phyloP scores from a whole-genome alignment of 768 basidiomycete genomes.

The Pulveroboletus sp. region DNA sequence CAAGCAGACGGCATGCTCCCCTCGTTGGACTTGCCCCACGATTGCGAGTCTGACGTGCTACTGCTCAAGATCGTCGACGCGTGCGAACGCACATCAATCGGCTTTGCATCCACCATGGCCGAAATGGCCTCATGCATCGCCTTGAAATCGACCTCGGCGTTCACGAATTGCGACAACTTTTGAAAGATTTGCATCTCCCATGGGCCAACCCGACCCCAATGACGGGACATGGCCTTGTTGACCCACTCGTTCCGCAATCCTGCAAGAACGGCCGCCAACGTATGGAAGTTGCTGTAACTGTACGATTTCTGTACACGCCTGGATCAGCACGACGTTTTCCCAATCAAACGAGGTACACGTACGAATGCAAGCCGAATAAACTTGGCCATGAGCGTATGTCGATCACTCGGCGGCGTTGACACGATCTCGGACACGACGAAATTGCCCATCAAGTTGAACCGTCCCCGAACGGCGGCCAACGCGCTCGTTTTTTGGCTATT shows the following conservation, averaged over 20 bases:
- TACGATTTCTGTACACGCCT: conserved; percentile 67
- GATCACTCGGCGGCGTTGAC: conserved; percentile 63
- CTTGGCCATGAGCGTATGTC: conserved; percentile 66
- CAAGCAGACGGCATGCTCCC: conserved; percentile 54
- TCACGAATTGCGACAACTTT: conserved; percentile 67
- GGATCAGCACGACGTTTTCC: background rate
- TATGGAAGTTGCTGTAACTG: conserved; percentile 70
- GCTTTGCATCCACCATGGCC: conserved; percentile 63
- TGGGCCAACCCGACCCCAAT: conserved; percentile 62
- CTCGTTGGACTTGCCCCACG: conserved; percentile 38
- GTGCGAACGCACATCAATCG: conserved; percentile 51
- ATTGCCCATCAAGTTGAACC: conserved; percentile 82
- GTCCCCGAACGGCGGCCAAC: conserved; percentile 68
- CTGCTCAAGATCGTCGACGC: conserved; percentile 52
- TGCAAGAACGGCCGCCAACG: conserved; percentile 75
- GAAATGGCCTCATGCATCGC: conserved; percentile 66
- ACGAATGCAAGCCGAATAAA: conserved; percentile 88
- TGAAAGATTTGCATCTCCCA: conserved; percentile 74
- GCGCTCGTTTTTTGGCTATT: conserved; percentile 64
- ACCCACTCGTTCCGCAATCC: conserved; percentile 74
- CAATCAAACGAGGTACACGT: conserved; percentile 22
- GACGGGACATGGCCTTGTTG: conserved; percentile 59
- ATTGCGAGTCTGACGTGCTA: conserved; percentile 39
- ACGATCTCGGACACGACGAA: conserved; percentile 83
- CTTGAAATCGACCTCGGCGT: conserved; percentile 66